A percentile compares a stretch with the other conserved stretches of the same genome.
Evolutionary conservation across 2,329 filamentous ascomycete species (phyloP).

Genomic region (Aphanoascus verrucosus): DNA sequence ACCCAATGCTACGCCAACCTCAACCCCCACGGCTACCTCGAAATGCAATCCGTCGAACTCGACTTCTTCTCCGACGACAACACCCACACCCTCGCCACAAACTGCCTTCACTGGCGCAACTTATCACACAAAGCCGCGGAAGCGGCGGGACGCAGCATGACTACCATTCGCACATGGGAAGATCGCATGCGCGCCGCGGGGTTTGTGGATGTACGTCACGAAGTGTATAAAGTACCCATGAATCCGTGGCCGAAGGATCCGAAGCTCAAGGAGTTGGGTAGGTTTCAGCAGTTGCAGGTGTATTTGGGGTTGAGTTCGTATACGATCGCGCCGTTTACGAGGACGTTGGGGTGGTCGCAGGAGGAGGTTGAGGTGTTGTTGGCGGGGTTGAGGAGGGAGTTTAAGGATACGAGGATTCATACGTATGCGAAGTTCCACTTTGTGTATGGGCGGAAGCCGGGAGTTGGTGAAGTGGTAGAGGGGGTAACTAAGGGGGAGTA

Average conservation of each 20-base stretch:
- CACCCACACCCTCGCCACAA: conserved; percentile 11
- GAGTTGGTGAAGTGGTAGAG: not conserved
- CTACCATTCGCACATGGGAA: conserved; percentile 29
- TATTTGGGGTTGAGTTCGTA: conserved; percentile 14
- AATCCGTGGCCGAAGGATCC: conserved; percentile 14
- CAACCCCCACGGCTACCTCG: conserved; percentile 42
- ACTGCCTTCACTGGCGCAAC: not conserved
- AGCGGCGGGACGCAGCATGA: conserved; percentile 27
- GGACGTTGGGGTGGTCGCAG: conserved; percentile 3
- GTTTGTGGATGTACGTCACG: conserved; percentile 40
- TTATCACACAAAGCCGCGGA: conserved; percentile 3
- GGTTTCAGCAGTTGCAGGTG: conserved; percentile 12
- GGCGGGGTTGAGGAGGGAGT: conserved; percentile 7
- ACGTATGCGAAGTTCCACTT: conserved; percentile 14
- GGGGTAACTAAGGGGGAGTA: no score
- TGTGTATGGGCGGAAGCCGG: conserved; percentile 9
- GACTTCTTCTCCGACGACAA: conserved; percentile 24
- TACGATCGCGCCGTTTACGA: conserved; percentile 15
- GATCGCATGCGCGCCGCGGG: conserved; percentile 42
- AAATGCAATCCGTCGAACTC: conserved; percentile 33
- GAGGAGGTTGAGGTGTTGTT: conserved; percentile 9
- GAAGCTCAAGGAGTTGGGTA: conserved; percentile 11
- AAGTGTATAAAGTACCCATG: conserved; percentile 6
- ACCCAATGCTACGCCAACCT: conserved; percentile 29
- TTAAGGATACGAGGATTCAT: conserved; percentile 12